Base-by-base conservation (phyloP, 192 early-diverging fungal genomes). In the Geosiphon pyriformis region DNA sequence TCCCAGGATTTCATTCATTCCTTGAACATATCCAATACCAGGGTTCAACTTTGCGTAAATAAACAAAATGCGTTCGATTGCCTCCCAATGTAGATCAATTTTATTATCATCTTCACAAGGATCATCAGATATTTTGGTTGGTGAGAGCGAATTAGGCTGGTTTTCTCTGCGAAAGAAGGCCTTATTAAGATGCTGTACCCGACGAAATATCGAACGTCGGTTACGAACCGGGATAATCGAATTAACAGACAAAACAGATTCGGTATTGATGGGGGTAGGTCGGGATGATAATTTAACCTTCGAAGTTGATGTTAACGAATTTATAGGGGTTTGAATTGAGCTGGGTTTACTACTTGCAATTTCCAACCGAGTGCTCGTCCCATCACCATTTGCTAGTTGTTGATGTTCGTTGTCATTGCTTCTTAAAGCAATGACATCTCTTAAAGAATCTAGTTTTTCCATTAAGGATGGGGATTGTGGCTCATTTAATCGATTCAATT, bases 11-110 rank as follows among this genome's bases (percentile, higher is more conserved):
- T 92, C 88, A 70, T 92, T 92, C 91, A 94, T 92, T 31, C 91
- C 92, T 71, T 94, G 92, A n/a, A 90, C 86, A 67, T 94, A 94
- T 1, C 88, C 86, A 12, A 89, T 80, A 25, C 92, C 92, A 3
- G 84, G 87, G 67, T 92, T 92, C 48, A 92, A 74, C 59, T 88
- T 87, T 3, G 88, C 85, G 71, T 88, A 90, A 31, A 92, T 87
- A 58, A 86, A 92, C 65, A 94, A 67, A 17, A 94, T 81, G 2
- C 92, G 74, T 69, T 88, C 87, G 61, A 92, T 84, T 0, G 83
- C 88, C 63, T 92, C 89, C 80, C 83, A 91, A 67, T 94, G 91
- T 64, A 85, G 73, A 73, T 90, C 87, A 57, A 70, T 62, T 1
- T 51, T 51, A 15, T 73, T 72, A 17, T 74, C 71, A 7, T 66